A percentile compares a stretch with the other conserved stretches of the same genome.
Conservation (phyloP, 163 green algal species). For the Scenedesmus sp. region DNA sequence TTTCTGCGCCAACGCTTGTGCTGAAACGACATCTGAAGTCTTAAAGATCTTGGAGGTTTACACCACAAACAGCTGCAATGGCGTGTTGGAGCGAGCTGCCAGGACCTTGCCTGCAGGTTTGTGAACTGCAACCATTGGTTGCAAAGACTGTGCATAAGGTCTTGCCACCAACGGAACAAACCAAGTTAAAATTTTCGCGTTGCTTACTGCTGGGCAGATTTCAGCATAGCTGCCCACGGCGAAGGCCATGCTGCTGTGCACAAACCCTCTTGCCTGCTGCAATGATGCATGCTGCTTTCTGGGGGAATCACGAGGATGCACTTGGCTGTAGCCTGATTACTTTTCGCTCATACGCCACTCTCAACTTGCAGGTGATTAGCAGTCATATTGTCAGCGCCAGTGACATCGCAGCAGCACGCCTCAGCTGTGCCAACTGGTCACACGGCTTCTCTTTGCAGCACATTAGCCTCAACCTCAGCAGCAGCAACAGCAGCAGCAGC, state of each 20-base stretch:
- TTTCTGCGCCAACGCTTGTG: not conserved
- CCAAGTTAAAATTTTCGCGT: too few species aligned
- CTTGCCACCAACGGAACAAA: too few species aligned
- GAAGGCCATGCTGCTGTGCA: not conserved
- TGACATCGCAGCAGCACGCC: not conserved
- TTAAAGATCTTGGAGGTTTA: not conserved
- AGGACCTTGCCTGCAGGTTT: slow-evolving; percentile 3
- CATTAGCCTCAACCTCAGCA: not conserved
- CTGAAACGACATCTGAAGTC: not conserved
- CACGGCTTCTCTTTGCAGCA: not conserved
- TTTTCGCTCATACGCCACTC: not conserved
- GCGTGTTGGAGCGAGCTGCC: slow-evolving; percentile 2
- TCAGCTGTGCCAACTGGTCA: not conserved
- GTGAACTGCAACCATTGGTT: not conserved
- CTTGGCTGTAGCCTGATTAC: not conserved
- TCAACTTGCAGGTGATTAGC: not conserved
- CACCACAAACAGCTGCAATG: not conserved
- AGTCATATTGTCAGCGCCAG: not conserved
- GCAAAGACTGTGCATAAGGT: not conserved
- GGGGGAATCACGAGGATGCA: too few species aligned
- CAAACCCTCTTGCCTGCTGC: not conserved
- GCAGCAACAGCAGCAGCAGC: not conserved
- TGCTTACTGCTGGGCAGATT: too few species aligned
- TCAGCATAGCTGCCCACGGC: not conserved
- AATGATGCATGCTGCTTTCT: not conserved